Conservation (phyloP, 2,329 filamentous ascomycete genomes). For the Microcyclosporella mali region DNA sequence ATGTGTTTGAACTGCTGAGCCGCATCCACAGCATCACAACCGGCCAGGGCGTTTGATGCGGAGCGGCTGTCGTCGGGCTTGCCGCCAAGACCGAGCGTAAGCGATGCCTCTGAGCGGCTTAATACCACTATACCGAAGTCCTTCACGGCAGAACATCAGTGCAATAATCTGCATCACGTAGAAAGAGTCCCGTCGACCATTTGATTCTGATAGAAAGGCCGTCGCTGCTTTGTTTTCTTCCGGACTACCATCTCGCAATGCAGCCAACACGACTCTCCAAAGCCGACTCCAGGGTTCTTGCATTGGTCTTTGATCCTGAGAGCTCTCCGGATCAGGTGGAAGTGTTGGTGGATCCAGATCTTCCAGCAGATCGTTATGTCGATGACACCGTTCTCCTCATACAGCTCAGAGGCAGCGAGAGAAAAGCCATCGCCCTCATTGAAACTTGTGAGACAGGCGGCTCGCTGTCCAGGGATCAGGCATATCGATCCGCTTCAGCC, state of each 20-base stretch:
- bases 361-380: conserved; percentile 23
- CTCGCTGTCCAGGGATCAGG: conserved; percentile 12
- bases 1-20: background rate
- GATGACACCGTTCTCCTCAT: conserved; percentile 10
- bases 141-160: no score
- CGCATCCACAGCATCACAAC: no score
- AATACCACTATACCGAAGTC: no score
- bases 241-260: conserved; percentile 4
- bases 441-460: conserved; percentile 19
- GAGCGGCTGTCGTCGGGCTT: no score
- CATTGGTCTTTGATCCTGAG: conserved; percentile 29
- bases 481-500: conserved; percentile 22
- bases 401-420: conserved; percentile 19
- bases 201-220: no score
- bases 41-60: no score
- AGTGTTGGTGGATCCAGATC: conserved; percentile 20
- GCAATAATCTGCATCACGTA: no score
- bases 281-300: conserved; percentile 45
- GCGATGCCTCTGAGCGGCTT: no score
- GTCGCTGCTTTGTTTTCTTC: no score
- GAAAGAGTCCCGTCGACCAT: no score
- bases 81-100: no score
- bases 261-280: conserved; percentile 17
- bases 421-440: conserved; percentile 23
- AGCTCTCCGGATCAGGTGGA: conserved; percentile 20